These are phyloP conservation scores for Pichia pseudocactophila DNA, from an alignment of 805 yeast species.

Conservation along the genomic window DNA sequence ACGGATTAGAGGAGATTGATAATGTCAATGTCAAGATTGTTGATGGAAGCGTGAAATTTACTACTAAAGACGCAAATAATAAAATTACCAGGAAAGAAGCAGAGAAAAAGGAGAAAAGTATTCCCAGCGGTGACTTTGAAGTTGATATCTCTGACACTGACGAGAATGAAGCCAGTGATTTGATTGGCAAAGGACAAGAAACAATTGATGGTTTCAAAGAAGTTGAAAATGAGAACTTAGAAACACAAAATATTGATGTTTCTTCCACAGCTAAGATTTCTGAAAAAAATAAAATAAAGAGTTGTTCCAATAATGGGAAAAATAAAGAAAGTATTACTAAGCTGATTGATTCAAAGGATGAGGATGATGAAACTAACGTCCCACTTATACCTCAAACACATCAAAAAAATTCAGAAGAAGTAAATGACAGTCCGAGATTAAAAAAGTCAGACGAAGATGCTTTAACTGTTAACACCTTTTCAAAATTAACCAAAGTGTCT, in stretches of 20 bases:
- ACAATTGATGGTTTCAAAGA: too few relatives aligned
- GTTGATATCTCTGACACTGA: conserved; percentile 19
- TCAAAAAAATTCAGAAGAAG: too few relatives aligned
- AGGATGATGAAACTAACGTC: conserved; percentile 12
- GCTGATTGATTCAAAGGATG: conserved; percentile 8
- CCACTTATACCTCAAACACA: conserved; percentile 7
- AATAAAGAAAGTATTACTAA: conserved; percentile 6
- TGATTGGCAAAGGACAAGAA: not conserved
- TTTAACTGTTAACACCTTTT: conserved; percentile 14
- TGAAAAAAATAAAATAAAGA: conserved; percentile 5
- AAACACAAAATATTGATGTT: not conserved
- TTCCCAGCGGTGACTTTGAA: conserved; percentile 21
- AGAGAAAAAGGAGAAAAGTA: conserved; percentile 15
- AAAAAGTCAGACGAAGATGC: conserved; percentile 9
- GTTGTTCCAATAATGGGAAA: too few relatives aligned
- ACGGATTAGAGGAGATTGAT: conserved; percentile 88
- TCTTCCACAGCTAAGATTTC: too few relatives aligned
- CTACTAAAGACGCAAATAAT: conserved; percentile 30
- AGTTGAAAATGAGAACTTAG: conserved; percentile 2
- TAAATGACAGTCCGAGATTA: too few relatives aligned
- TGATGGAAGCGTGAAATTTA: conserved; percentile 57
- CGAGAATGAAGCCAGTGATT: conserved; percentile 3
- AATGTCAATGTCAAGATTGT: conserved; percentile 79
- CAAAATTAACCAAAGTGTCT: conserved; percentile 8
- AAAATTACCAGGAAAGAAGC: conserved; percentile 16